A percentile compares a stretch with the other conserved stretches of the same genome.
Evolutionary conservation across 169 alveolate species (phyloP).

Genomic region (Perkinsus chesapeaki): DNA sequence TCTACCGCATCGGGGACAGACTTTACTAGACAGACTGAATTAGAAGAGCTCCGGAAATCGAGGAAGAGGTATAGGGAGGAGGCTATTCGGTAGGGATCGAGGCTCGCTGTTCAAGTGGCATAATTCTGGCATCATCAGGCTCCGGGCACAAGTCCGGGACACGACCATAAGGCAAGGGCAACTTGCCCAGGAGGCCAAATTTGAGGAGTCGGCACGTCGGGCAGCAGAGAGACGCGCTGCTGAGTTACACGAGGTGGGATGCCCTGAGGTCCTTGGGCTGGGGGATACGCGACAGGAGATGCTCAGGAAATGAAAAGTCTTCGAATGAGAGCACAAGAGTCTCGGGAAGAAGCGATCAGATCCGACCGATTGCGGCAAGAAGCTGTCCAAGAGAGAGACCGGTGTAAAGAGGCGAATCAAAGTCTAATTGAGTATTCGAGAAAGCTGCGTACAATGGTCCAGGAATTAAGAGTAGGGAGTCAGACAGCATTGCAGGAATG

Average conservation of each 20-base stretch:
- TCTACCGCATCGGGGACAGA: neutral
- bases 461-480: neutral
- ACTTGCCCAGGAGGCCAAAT: neutral
- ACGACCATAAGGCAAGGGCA: neutral
- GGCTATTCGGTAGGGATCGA: neutral
- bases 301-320: neutral
- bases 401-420: neutral
- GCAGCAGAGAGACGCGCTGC: neutral
- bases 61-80: neutral
- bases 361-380: no score
- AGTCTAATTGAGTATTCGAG: neutral
- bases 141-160: neutral
- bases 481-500: no score
- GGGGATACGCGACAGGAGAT: neutral
- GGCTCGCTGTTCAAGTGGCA: neutral
- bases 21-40: neutral
- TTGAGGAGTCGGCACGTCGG: neutral
- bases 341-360: neutral
- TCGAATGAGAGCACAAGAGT: neutral
- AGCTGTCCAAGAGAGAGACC: neutral
- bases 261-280: neutral
- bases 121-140: neutral
- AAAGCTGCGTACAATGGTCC: neutral
- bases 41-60: neutral
- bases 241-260: neutral